Evolutionary conservation across 495 filamentous ascomycete species (phyloP).

Genomic region (Tuber brumale): DNA sequence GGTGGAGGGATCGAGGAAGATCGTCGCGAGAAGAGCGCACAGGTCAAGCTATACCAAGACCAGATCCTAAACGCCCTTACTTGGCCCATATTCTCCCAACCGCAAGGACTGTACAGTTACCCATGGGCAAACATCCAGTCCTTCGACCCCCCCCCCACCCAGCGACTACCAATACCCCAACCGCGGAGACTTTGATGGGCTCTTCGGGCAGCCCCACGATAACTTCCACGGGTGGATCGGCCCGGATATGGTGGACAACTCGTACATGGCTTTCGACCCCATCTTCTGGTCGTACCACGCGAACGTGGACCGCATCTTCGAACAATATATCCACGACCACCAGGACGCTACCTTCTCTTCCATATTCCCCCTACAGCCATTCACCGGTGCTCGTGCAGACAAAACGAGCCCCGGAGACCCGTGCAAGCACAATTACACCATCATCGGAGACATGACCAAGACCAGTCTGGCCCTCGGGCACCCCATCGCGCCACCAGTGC

Average conservation of each 20-base stretch:
- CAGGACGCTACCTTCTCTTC: conserved; percentile 17
- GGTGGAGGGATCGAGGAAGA: background rate
- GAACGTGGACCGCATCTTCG: conserved; percentile 28
- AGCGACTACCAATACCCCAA: conserved; percentile 12
- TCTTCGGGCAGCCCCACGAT: conserved; percentile 29
- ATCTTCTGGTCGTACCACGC: conserved; percentile 24
- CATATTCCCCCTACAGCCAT: conserved; percentile 26
- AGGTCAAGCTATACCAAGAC: conserved; percentile 18
- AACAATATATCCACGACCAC: conserved; percentile 17
- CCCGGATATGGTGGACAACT: conserved; percentile 29
- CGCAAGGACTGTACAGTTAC: conserved; percentile 5
- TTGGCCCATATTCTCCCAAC: conserved; percentile 3
- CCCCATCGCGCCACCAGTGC: conserved; percentile 17
- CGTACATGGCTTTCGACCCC: conserved; percentile 29
- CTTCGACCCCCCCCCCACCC: conserved; percentile 7
- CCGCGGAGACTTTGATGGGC: conserved; percentile 17
- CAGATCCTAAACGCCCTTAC: conserved; percentile 8
- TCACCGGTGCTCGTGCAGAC: background rate
- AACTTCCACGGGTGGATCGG: conserved; percentile 30
- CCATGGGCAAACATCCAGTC: conserved; percentile 21
- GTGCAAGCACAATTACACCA: conserved; percentile 20
- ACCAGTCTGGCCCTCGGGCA: conserved; percentile 17
- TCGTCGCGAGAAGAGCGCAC: conserved; percentile 4
- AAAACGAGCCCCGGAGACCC: conserved; percentile 11
- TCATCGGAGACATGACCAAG: conserved; percentile 28